These are phyloP conservation scores for Hanseniaspora meyeri DNA, from an alignment of 805 yeast genomes.

Conservation along the genomic window DNA sequence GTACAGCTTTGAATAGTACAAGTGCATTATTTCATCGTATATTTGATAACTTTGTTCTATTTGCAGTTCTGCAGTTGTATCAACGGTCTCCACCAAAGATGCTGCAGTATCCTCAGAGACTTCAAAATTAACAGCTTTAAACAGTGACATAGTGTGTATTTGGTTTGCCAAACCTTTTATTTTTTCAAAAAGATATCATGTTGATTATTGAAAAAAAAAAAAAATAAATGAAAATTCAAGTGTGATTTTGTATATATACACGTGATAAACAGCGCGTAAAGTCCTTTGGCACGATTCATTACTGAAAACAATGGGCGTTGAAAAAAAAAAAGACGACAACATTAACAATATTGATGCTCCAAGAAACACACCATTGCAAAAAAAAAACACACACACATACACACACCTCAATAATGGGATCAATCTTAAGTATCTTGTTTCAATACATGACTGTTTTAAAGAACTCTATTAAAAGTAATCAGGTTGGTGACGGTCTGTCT, in stretches of 20 bases:
- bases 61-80: slow-evolving; percentile 71
- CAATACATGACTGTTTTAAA: neutral
- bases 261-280: too few relatives aligned
- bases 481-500: neutral
- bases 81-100: slow-evolving; percentile 30
- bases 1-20: slow-evolving; percentile 42
- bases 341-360: too few relatives aligned
- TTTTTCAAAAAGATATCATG: too few relatives aligned
- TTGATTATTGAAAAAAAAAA: too few relatives aligned
- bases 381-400: too few relatives aligned
- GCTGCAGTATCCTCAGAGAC: neutral
- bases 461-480: neutral
- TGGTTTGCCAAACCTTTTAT: neutral
- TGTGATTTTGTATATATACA: too few relatives aligned
- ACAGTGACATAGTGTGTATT: slow-evolving; percentile 38
- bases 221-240: neutral
- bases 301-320: too few relatives aligned
- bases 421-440: neutral
- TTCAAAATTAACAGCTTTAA: slow-evolving; percentile 60
- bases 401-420: neutral
- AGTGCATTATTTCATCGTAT: slow-evolving; percentile 56
- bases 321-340: too few relatives aligned
- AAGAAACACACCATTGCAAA: too few relatives aligned
- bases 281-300: too few relatives aligned
- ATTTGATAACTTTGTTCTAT: slow-evolving; percentile 70